Base-by-base conservation (phyloP, 441 rosid genomes). In the Melastoma candidum region DNA sequence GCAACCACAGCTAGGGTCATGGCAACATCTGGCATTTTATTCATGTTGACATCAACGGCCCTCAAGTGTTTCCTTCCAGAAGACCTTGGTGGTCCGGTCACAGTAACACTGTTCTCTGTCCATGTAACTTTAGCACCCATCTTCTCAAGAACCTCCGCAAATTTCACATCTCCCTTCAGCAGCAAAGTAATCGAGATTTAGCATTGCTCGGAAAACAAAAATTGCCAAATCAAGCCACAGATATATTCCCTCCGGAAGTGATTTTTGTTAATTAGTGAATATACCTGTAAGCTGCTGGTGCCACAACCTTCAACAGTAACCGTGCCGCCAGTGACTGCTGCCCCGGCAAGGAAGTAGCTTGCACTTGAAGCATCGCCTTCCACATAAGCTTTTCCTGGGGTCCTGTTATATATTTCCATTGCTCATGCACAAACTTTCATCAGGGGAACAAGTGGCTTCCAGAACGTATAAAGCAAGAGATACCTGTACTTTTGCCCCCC, bases 301-400 rank as follows among this genome's bases (percentile, higher is more conserved):
- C 97, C 99, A 49, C 97, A 93, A 60, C 99, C 97, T 76, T 93
- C 90, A 53, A 93, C 99, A 32, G 90, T 89, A 57, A 93, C 72
- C 45, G 96, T 86, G 57, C 95, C 95, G 49, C 99, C 99, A 11
- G 95, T 87, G 74, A 93, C 71, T 46, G 97, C 97, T 39, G 99
- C 95, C 53, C 99, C 99, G 55, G 90, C 99, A 51, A 93, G 82
- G 71, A 93, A 93, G 76, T 93, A 89, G 68, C 99, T 86, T 53
- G 99, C 99, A 81, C 97, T 93, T 51, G 99, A 93, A 62, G 99
- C 99, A 78, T 93, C 99, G 17, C 99, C 97, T 76, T 93, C 97
- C 44, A 93, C 96, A 36, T 62, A 93, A 61, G 90, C 90, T 60
- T 74, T 83, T 71, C 95, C 96, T 12, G 97, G 90, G 51, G 96